phyloP scores from a whole-genome alignment of 768 basidiomycete genomes.

The Hysterangium stoloniferum region DNA sequence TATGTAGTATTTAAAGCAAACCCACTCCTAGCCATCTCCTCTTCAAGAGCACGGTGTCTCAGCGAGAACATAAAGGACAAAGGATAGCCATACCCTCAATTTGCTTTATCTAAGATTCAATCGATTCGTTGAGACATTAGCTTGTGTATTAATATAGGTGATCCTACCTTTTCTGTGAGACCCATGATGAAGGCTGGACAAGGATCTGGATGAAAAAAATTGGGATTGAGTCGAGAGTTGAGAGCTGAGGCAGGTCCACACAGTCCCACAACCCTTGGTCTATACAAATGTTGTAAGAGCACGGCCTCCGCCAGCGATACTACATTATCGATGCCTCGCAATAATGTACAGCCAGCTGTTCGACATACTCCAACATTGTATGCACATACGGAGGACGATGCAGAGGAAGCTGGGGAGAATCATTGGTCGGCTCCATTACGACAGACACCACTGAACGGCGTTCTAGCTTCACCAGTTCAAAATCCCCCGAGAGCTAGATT shows the following conservation, averaged over 20 bases:
- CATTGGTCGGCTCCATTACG: constrained; percentile 14
- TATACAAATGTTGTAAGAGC: too few relatives aligned
- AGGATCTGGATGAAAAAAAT: too few relatives aligned
- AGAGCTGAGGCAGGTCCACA: too few relatives aligned
- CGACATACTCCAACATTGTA: constrained; percentile 64
- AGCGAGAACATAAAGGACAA: not conserved
- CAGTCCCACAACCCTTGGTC: too few relatives aligned
- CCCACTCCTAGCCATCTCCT: constrained; percentile 97
- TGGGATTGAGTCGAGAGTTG: too few relatives aligned
- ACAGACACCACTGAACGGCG: not conserved
- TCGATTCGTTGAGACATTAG: not conserved
- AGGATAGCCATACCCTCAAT: constrained; percentile 67
- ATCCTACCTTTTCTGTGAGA: constrained; percentile 77
- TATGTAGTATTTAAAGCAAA: constrained; percentile 1
- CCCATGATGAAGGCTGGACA: constrained; percentile 56
- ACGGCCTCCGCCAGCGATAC: not conserved
- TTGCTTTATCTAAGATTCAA: constrained; percentile 73
- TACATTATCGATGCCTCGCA: constrained; percentile 5
- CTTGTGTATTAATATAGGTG: constrained; percentile 6
- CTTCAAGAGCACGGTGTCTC: constrained; percentile 31
- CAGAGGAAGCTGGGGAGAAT: constrained; percentile 35
- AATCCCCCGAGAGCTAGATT: constrained; percentile 9
- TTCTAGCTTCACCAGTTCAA: not conserved
- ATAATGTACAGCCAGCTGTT: not conserved
- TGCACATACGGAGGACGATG: constrained; percentile 51